phyloP scores from a whole-genome alignment of 371 early-diverging fungal species.

The Gilbertella persicaria region DNA sequence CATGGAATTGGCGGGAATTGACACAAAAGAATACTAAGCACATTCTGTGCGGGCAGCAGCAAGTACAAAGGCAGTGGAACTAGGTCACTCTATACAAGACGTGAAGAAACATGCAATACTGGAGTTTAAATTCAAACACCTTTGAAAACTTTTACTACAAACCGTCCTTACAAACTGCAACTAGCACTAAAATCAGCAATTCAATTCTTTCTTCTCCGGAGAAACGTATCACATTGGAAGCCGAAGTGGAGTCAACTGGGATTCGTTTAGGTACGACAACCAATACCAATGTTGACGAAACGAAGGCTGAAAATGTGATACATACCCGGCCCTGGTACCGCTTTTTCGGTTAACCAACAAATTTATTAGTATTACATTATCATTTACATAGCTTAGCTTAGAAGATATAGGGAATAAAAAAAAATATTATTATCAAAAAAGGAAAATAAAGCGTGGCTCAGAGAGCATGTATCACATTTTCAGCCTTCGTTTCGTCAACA shows the following conservation, averaged over 20 bases:
- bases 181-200: background rate
- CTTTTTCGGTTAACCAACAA: background rate
- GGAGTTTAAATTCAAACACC: constrained; percentile 2
- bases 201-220: constrained; percentile 8
- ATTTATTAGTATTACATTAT: background rate
- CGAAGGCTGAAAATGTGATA: constrained; percentile 13
- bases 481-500: too few species aligned
- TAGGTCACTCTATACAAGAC: background rate
- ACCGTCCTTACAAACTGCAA: background rate
- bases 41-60: constrained; percentile 6
- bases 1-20: constrained; percentile 3
- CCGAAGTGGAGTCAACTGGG: constrained; percentile 4
- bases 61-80: background rate
- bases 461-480: too few species aligned
- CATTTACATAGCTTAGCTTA: constrained; percentile 2
- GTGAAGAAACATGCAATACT: constrained; percentile 12
- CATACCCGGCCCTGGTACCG: constrained; percentile 7
- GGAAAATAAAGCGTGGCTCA: too few species aligned
- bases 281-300: too few species aligned
- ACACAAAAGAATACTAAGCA: background rate
- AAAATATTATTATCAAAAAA: background rate
- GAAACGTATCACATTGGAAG: constrained; percentile 3
- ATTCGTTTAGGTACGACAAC: constrained; percentile 11
- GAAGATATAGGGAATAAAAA: constrained; percentile 8
- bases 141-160: constrained; percentile 14